Evolutionary conservation across 495 filamentous ascomycete species (phyloP).

Genomic region (Cryomyces minteri): DNA sequence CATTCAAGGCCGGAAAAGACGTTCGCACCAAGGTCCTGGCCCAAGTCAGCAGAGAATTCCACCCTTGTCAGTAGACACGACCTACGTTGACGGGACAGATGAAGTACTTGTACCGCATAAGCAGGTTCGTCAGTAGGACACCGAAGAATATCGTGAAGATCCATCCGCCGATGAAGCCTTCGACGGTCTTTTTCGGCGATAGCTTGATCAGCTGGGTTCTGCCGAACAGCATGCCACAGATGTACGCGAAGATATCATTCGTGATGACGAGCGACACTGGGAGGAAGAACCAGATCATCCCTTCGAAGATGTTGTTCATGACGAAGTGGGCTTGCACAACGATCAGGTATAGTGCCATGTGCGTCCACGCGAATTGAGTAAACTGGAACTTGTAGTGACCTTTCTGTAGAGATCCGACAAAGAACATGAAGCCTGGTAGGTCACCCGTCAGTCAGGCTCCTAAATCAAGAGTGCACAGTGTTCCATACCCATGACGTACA

Average conservation of each 20-base stretch:
- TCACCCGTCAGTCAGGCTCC: neutral
- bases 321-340: slow-evolving; percentile 98
- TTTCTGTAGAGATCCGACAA: slow-evolving; percentile 87
- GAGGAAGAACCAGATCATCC: slow-evolving; percentile 99
- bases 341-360: slow-evolving; percentile 97
- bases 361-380: slow-evolving; percentile 97
- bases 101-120: slow-evolving; percentile 92
- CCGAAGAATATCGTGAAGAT: slow-evolving; percentile 82
- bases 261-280: slow-evolving; percentile 90
- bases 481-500: slow-evolving; percentile 80
- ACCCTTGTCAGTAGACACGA: slow-evolving; percentile 1
- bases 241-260: slow-evolving; percentile 97
- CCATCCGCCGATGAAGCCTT: slow-evolving; percentile 97
- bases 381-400: slow-evolving; percentile 97
- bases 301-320: slow-evolving; percentile 99
- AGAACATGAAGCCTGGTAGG: slow-evolving; percentile 83
- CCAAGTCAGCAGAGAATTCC: slow-evolving; percentile 7
- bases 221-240: slow-evolving; percentile 94
- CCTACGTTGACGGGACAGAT: slow-evolving; percentile 85
- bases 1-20: slow-evolving; percentile 83
- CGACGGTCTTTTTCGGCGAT: slow-evolving; percentile 98
- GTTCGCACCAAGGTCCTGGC: slow-evolving; percentile 77
- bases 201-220: slow-evolving; percentile 94
- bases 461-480: slow-evolving; percentile 1
- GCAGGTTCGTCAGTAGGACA: slow-evolving; percentile 60